These are phyloP conservation scores for Clavispora fructus DNA, from an alignment of 805 yeast genomes.

Conservation along the genomic window DNA sequence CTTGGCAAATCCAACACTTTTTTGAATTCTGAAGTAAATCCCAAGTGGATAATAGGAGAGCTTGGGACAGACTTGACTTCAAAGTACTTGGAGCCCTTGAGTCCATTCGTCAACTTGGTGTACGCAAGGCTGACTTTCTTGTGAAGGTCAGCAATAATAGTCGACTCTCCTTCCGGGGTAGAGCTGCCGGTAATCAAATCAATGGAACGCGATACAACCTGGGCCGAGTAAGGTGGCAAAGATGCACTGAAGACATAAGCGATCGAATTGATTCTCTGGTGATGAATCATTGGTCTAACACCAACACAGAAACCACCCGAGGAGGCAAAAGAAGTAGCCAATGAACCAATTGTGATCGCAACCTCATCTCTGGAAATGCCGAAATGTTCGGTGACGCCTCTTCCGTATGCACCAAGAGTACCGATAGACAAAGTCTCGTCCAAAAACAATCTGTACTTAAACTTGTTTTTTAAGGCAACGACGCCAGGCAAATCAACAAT, in stretches of 20 bases:
- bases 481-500: conserved; percentile 64
- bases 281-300: conserved; percentile 72
- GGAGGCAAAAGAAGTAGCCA: conserved; percentile 76
- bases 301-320: conserved; percentile 96
- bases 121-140: conserved; percentile 37
- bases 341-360: conserved; percentile 81
- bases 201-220: conserved; percentile 52
- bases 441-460: conserved; percentile 77
- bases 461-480: conserved; percentile 70
- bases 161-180: conserved; percentile 28
- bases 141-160: conserved; percentile 30
- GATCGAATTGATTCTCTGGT: conserved; percentile 83
- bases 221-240: conserved; percentile 86
- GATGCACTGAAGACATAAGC: conserved; percentile 95
- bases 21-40: conserved; percentile 46
- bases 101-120: conserved; percentile 35
- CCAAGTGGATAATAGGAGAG: conserved; percentile 69
- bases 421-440: conserved; percentile 90
- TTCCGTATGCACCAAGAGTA: conserved; percentile 76
- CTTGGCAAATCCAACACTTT: conserved; percentile 42
- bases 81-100: conserved; percentile 33
- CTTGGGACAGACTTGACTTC: conserved; percentile 49
- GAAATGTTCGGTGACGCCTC: conserved; percentile 76
- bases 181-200: conserved; percentile 37
- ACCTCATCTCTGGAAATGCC: conserved; percentile 64